phyloP scores from a whole-genome alignment of 2,329 filamentous ascomycete species.

The Hypoxylon sp. region DNA sequence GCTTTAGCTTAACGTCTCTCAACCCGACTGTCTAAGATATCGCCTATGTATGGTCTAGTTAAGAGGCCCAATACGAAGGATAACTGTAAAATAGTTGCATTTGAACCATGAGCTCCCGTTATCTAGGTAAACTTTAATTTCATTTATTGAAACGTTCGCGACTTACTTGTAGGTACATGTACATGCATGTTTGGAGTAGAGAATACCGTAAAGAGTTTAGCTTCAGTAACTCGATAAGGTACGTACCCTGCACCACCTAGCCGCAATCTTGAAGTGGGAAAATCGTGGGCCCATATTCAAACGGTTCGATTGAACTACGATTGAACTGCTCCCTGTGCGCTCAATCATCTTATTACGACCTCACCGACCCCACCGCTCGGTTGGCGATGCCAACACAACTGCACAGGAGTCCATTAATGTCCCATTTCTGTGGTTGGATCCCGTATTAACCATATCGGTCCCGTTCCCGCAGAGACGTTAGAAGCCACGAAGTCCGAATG shows the following conservation, averaged over 20 bases:
- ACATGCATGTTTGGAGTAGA: too few relatives aligned
- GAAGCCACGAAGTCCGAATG: conserved; percentile 13
- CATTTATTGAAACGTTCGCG: background rate
- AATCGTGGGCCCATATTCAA: background rate
- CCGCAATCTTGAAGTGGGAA: background rate
- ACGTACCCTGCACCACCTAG: conserved; percentile 4
- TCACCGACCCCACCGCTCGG: background rate
- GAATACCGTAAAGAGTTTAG: conserved; percentile 2
- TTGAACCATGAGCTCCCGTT: background rate
- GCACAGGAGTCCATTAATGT: background rate
- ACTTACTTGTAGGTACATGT: background rate
- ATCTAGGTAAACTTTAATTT: background rate
- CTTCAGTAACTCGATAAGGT: background rate
- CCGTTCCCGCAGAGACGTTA: background rate
- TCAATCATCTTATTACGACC: conserved; percentile 5
- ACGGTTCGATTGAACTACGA: conserved; percentile 1
- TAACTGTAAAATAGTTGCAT: background rate
- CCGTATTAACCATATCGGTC: background rate
- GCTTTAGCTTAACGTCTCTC: background rate
- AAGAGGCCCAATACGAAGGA: background rate
- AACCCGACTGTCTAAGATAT: background rate
- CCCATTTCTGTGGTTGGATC: background rate
- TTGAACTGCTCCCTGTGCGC: conserved; percentile 1
- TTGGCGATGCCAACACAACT: conserved; percentile 7
- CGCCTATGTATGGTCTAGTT: background rate